Base-by-base conservation (phyloP, 2,329 filamentous ascomycete species). In the Clarireedia homoeocarpa region DNA sequence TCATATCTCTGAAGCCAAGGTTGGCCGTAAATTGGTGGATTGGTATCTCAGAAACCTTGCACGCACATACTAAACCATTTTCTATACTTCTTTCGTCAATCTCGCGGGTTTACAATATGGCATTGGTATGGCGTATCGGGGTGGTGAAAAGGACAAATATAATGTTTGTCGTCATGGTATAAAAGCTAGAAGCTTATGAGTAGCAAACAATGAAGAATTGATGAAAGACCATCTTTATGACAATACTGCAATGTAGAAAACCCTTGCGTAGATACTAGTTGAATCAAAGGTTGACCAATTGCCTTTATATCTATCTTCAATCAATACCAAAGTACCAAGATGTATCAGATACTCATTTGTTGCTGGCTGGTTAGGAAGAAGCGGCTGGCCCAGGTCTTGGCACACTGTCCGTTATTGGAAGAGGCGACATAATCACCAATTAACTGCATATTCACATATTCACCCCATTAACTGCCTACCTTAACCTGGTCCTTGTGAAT, bases 41-140 rank as follows among this genome's bases (percentile, higher is more conserved):
- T 99, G 94, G 94, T 99, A 99, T 74, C 83, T 99, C 71, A 86
- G 94, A 71, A 99, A 99, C 79, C 79, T 99, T 69, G 89, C 91
- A 59, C 86, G 94, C 72, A 95, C 91, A 58, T 99, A 99, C 79
- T 95, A 87, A 57, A 63, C 49, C 42, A 30, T 58, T 53, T 55
- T 60, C 54, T 51, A 58, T 63, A 61, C 63, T 51, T 60, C 47
- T 58, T 55, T 55, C 36, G 56, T 55, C 49, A 61, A 62, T 62
- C 48, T 61, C 61, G 57, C 58, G 58, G 30, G 59, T 61, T 48
- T 39, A 59, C 62, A 66, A 62, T 63, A 67, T 67, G 66, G 64
- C 50, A 62, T 64, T 62, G 59, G 61, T 58, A 57, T 53, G 58
- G 53, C 53, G 53, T 56, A 56, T 50, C 26, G 47, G 53, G 42